Percentiles rank a stretch among this genome's conserved stretches.
Conservation (phyloP, 163 green algal species). For the Coccomyxa subellipsoidea region DNA sequence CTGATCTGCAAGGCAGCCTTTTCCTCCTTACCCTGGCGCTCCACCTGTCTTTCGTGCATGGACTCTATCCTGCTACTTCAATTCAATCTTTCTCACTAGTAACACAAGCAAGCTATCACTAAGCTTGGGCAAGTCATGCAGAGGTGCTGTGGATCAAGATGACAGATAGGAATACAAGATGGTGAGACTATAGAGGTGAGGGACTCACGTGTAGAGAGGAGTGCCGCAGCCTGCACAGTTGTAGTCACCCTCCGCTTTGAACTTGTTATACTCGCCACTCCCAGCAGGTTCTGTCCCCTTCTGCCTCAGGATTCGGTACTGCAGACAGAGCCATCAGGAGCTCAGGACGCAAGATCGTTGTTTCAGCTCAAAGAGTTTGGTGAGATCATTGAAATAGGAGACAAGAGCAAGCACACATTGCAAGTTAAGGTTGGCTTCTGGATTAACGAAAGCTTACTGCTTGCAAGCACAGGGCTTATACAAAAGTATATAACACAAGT, state of each 20-base stretch:
- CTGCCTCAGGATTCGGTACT: constrained; percentile 73
- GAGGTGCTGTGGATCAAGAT: neutral
- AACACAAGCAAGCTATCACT: neutral
- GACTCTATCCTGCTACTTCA: no score
- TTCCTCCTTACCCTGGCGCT: neutral
- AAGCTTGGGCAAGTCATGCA: constrained; percentile 7
- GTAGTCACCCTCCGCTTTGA: constrained; percentile 56
- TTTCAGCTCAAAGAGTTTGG: neutral
- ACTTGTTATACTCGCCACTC: constrained; percentile 50
- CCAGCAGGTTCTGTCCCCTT: constrained; percentile 77
- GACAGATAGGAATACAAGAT: neutral
- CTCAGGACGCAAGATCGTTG: neutral
- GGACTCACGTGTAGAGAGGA: constrained; percentile 64
- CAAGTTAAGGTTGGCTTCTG: no score
- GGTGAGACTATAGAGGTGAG: neutral
- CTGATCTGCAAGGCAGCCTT: neutral
- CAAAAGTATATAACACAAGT: neutral
- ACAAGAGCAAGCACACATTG: neutral
- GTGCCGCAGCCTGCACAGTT: constrained; percentile 65
- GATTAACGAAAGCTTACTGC: no score
- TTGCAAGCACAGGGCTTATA: no score
- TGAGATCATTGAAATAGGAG: neutral
- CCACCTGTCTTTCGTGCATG: neutral
- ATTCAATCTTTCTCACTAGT: no score
- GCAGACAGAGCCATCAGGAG: constrained; percentile 12